phyloP scores from a whole-genome alignment of 2,329 filamentous ascomycete genomes.

The Aspergillus texensis region DNA sequence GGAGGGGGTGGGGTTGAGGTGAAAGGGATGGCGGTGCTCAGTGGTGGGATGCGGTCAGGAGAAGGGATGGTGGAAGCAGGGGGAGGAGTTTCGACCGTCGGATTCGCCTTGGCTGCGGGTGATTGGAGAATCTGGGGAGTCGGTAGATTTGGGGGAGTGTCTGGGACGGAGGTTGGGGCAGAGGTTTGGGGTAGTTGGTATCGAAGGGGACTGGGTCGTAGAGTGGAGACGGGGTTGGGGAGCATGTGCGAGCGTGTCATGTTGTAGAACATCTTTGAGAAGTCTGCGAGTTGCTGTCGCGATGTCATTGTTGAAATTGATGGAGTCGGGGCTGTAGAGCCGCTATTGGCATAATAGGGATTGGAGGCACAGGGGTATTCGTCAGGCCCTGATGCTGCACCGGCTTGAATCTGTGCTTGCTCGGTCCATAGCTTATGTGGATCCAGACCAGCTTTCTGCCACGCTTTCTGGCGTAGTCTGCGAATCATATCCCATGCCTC shows the following conservation, averaged over 20 bases:
- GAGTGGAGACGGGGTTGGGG: slow-evolving; percentile 23
- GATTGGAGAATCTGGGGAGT: slow-evolving; percentile 19
- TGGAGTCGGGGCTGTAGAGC: slow-evolving; percentile 13
- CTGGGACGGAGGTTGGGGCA: slow-evolving; percentile 10
- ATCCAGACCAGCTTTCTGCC: slow-evolving; percentile 52
- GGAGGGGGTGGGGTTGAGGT: slow-evolving; percentile 11
- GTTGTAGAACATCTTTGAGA: slow-evolving; percentile 38
- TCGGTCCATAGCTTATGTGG: slow-evolving; percentile 51
- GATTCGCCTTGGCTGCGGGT: slow-evolving; percentile 9
- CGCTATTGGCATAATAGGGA: slow-evolving; percentile 14
- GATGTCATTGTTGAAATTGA: slow-evolving; percentile 13
- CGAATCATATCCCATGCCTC: slow-evolving; percentile 55
- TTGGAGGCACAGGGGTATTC: slow-evolving; percentile 18
- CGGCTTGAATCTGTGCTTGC: slow-evolving; percentile 46
- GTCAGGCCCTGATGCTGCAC: slow-evolving; percentile 27
- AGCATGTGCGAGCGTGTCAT: slow-evolving; percentile 37
- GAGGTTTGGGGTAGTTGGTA: slow-evolving; percentile 23
- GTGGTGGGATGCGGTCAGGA: slow-evolving; percentile 15
- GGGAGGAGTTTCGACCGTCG: slow-evolving; percentile 10
- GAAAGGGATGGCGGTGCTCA: slow-evolving; percentile 12
- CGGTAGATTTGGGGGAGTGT: slow-evolving; percentile 11
- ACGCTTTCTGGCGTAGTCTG: slow-evolving; percentile 49
- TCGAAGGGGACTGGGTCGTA: slow-evolving; percentile 29
- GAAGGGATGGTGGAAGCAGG: slow-evolving; percentile 19
- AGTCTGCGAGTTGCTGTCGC: slow-evolving; percentile 31